phyloP scores from a whole-genome alignment of 1,139 yeast genomes.

The Waltiozyma sp. region DNA sequence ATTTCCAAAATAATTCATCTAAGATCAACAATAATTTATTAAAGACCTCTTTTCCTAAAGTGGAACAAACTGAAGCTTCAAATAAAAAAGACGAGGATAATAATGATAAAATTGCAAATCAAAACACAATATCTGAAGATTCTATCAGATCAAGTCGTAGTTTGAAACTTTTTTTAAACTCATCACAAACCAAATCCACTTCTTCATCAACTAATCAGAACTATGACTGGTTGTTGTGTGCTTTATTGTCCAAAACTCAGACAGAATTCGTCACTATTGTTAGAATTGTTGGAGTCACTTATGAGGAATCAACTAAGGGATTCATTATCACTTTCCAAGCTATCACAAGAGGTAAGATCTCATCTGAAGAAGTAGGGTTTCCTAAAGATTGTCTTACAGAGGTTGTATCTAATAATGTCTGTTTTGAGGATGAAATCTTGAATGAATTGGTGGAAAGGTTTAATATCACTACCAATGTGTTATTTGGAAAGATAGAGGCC shows the following conservation, averaged over 20 bases:
- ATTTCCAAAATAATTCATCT: conserved; percentile 16
- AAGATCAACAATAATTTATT: conserved; percentile 15
- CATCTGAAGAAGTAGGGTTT: neutral
- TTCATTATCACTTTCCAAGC: conserved; percentile 45
- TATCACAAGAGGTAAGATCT: conserved; percentile 31
- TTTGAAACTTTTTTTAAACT: conserved; percentile 17
- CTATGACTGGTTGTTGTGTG: conserved; percentile 28
- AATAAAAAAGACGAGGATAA: conserved; percentile 26
- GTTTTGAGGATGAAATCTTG: conserved; percentile 12
- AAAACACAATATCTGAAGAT: conserved; percentile 14
- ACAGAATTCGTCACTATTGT: conserved; percentile 33
- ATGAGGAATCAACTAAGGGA: conserved; percentile 32
- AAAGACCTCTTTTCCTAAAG: conserved; percentile 20
- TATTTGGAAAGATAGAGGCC: conserved; percentile 32
- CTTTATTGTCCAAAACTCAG: conserved; percentile 19
- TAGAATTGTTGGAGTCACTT: conserved; percentile 37
- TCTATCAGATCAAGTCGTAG: conserved; percentile 14
- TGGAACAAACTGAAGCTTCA: conserved; percentile 21
- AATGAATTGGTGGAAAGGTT: conserved; percentile 21
- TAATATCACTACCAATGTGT: conserved; percentile 19
- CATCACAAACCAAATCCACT: conserved; percentile 3
- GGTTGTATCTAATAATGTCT: conserved; percentile 20
- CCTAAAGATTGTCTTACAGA: conserved; percentile 20
- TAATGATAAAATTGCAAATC: conserved; percentile 1
- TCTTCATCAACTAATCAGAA: conserved; percentile 9